Base-by-base conservation (phyloP, 2,329 filamentous ascomycete species). In the Diaporthe australafricana region DNA sequence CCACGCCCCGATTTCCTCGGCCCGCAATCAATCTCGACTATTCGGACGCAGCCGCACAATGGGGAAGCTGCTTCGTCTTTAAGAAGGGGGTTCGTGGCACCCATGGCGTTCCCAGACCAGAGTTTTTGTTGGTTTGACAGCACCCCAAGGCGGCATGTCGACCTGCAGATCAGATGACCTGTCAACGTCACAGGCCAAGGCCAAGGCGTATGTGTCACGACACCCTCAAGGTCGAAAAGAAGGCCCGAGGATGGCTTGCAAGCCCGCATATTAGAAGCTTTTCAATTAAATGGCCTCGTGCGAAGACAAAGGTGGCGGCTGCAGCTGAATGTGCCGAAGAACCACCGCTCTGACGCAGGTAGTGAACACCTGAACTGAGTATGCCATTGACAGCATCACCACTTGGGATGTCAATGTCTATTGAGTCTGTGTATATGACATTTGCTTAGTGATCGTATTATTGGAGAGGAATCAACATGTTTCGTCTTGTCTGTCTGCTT, bases 151-250 rank as follows among this genome's bases (percentile, higher is more conserved):
- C 60, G 42, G 60, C 42, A 63, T 63, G 17, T 12, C 60, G 60
- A 63, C 42, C 42, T 63, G 60, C 42, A 48, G 60, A 63, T 35
- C 60, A 35, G 60, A 35, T 63, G 60, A 63, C 60, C 42, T 48
- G n/a, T 63, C 60, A 63, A 48, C 48, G 60, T 48, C 60, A 63
- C 60, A 35, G 56, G 38, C 56, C 20, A 14, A 25, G 17, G 60
- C 60, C 60, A 48, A 62, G 56, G 9, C 22, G n/a, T 4, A 11
- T 48, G 60, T 48, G 42, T 63, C 60, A 48, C 60, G 60, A 63
- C 42, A 48, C 42, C 60, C 42, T 48, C 42, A 20, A 25, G 11
- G n/a, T 25, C 35, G 27, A 40, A 27, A 35, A 48, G 42, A 63
- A 63, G 60, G 60, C 45, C 60, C 60, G 42, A 63, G 42, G 20